Base-by-base conservation (phyloP, 2,329 filamentous ascomycete species). In the Ophioceras dolichostomum region DNA sequence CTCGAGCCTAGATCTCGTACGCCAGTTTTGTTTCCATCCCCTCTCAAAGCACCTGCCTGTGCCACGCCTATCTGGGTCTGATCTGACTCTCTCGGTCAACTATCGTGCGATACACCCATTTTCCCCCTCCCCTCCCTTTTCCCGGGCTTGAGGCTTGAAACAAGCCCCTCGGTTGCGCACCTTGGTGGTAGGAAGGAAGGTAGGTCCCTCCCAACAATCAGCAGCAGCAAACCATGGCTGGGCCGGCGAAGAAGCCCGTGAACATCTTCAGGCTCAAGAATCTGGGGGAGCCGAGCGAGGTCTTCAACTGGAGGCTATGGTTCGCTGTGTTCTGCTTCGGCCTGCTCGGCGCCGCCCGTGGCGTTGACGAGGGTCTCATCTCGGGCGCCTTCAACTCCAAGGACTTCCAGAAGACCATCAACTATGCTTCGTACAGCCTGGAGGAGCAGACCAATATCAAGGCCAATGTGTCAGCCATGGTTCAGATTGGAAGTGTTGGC, bases 391-490 rank as follows among this genome's bases (percentile, higher is more conserved):
- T 83, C 56, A 72, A 74, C 49, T 76, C 76, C 10, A 61, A 67
- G 43, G 64, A 76, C 34, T 83, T 83, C 53, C 67, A 77, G 45
- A 45, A 54, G 1, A 64, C 64, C 26, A 79, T 83, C 51, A 50
- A 73, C 45, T 73, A 76, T 42, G 58, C 63, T 4, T 61, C 64
- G 2, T 75, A 76, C 48, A 61, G 57, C 30, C 47, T 56, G 0
- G 60, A 66, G 4, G 66, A 73, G 35, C 62, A 70, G 50, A 76
- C 79, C 42, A 76, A 82, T 53, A 76, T 79, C 59, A 76, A 81
- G 57, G 76, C 70, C 47, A 87, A 88, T 55, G 79, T 88, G 39
- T 81, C 81, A 2, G 73, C 79, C 32, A 87, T 88, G 82, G 82
- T 87, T 0, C 82, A 86, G 56, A 74, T 87, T 48, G 83, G 83